These are phyloP conservation scores for Beauveria brongniartii DNA, from an alignment of 2,329 filamentous ascomycete species.

Conservation along the genomic window DNA sequence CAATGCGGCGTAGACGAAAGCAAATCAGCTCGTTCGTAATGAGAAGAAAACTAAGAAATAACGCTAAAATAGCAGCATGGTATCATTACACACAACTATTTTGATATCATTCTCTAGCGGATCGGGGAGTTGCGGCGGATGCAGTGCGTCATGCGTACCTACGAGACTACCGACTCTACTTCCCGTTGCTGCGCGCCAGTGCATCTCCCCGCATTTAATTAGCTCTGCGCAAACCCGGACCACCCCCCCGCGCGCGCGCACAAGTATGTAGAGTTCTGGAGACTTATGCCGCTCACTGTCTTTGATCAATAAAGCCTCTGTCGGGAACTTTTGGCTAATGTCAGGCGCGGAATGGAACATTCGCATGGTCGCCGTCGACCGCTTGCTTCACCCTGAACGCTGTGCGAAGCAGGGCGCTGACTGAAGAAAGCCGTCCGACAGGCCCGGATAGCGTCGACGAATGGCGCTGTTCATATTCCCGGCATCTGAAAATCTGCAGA, in stretches of 20 bases:
- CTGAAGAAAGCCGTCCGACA: neutral
- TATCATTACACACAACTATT: neutral
- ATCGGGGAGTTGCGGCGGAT: neutral
- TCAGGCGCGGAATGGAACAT: neutral
- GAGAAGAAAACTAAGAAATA: neutral
- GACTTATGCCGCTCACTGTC: no score
- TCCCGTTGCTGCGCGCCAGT: neutral
- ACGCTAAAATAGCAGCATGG: neutral
- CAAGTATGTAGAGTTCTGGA: neutral
- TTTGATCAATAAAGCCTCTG: no score
- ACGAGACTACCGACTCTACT: neutral
- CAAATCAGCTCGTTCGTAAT: neutral
- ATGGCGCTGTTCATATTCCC: neutral
- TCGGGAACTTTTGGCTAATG: neutral
- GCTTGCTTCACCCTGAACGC: no score
- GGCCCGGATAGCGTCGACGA: neutral
- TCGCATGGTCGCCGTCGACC: neutral
- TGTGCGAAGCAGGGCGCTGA: neutral
- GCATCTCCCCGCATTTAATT: neutral
- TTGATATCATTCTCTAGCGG: neutral
- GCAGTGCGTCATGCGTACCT: neutral
- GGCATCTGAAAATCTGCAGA: neutral
- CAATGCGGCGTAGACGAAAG: neutral
- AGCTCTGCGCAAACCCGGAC: no score
- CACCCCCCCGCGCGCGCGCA: neutral